A percentile compares a stretch with the other conserved stretches of the same genome.
Conservation (phyloP, 768 basidiomycete genomes). For the Pleurotus salmoneostramineus region DNA sequence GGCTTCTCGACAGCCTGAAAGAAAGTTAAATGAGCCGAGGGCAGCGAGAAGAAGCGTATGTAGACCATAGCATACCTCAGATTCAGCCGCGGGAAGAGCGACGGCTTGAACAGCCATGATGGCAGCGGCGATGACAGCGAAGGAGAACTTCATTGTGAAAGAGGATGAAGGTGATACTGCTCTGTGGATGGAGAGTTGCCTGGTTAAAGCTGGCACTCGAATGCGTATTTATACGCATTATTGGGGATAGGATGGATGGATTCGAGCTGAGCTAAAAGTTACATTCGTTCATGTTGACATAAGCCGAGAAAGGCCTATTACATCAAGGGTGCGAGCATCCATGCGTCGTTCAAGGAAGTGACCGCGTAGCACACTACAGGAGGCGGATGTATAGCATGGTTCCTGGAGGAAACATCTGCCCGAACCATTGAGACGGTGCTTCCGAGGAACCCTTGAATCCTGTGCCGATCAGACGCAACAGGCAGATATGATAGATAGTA, state of each 20-base stretch:
- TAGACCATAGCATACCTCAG: not conserved
- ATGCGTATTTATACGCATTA: not conserved
- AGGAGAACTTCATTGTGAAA: constrained; percentile 6
- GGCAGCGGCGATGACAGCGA: constrained; percentile 1
- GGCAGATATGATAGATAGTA: no score
- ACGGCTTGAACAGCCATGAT: constrained; percentile 4
- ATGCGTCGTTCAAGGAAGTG: not conserved
- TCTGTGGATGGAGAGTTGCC: not conserved
- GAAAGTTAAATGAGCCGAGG: not conserved
- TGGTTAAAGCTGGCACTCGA: not conserved
- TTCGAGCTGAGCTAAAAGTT: no score
- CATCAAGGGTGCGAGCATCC: not conserved
- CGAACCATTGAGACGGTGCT: no score
- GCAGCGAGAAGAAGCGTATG: no score
- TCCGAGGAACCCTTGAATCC: no score
- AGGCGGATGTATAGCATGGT: no score
- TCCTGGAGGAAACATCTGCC: no score
- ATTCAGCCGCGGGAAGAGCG: constrained; percentile 1
- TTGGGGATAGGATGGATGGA: not conserved
- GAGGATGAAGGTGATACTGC: not conserved
- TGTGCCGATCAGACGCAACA: no score
- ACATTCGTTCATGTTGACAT: not conserved
- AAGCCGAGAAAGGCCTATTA: not conserved
- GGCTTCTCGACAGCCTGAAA: constrained; percentile 1
- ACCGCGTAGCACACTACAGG: no score